Conservation (phyloP, 345 rosid species). For the Linum usitatissimum region DNA sequence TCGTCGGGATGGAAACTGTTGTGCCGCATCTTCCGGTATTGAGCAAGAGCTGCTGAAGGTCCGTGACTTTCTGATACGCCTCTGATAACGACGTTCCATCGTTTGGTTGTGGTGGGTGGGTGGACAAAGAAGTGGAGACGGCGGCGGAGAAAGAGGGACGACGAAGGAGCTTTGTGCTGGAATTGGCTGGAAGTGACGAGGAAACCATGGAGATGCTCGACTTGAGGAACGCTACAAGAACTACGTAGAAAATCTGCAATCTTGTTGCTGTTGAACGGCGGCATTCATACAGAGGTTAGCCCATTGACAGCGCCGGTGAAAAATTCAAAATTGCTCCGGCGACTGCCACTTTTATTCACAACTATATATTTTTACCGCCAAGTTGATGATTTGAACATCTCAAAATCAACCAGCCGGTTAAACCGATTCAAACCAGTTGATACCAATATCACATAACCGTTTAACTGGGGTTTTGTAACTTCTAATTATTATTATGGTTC, state of each 20-base stretch:
- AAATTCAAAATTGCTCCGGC: too few species aligned
- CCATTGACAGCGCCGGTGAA: too few species aligned
- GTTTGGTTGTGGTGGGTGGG: conserved; percentile 1
- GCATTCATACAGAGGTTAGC: background rate
- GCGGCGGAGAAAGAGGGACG: background rate
- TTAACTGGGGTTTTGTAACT: too few species aligned
- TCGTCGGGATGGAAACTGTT: conserved; percentile 12
- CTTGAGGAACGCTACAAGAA: background rate
- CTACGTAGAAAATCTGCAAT: background rate
- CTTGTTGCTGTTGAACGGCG: background rate
- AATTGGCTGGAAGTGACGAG: background rate
- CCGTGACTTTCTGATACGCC: conserved; percentile 16
- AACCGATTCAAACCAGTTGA: too few species aligned
- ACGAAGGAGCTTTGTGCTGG: background rate
- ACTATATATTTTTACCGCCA: too few species aligned
- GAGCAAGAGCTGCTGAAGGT: conserved; percentile 14
- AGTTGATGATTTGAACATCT: too few species aligned
- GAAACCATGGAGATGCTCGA: background rate
- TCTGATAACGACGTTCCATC: conserved; percentile 25
- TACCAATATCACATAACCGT: too few species aligned
- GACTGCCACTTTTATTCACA: too few species aligned
- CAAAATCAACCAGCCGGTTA: too few species aligned
- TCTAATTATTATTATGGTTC: too few species aligned
- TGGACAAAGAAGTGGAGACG: background rate
- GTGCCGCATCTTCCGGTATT: conserved; percentile 20